Base-by-base conservation (phyloP, 2,329 filamentous ascomycete species). In the Capronia coronata region DNA sequence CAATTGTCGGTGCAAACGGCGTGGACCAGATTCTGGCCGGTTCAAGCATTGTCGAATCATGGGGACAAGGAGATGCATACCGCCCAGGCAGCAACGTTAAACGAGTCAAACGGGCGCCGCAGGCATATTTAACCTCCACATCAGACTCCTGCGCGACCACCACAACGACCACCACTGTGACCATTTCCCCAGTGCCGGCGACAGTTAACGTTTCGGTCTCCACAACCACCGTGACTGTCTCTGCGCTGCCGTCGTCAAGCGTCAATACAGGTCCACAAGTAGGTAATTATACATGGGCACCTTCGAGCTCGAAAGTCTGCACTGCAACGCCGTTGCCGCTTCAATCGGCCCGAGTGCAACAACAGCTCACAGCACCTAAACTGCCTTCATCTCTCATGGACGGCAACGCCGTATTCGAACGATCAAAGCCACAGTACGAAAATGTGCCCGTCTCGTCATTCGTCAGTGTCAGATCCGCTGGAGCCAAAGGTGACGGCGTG, bases 361-460 rank as follows among this genome's bases (percentile, higher is more conserved):
- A 54, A 40, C 40, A 18, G 7, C 23, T 49, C 32, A 53, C 45
- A 7, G 45, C 48, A 14, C 51, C 54, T 3, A 49, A 29, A 10
- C 38, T 56, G 21, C 54, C 49, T 40, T 43, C 51, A 19, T 54
- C 64, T 19, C 82, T 97, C 13, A 74, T 90, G 32, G 75, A 80
- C 56, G 67, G 68, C 32, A 67, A 74, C 19, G 82, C 78, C 30
- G 74, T 96, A 61, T 89, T 90, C 65, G 85, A 88, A 57, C 84
- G 86, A 59, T 84, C 82, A 67, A 94, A 93, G 76, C 93, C 93
- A 11, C 87, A 95, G 67, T 98, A 97, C 65, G 79, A 86, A 64
- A 71, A 72, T 35, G 69, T 87, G 2, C 68, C 81, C 2, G 78
- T 75, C n/a, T 76, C 74, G 52, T 78, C 77, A 27, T 95, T 98